Base-by-base conservation (phyloP, 1,139 yeast genomes). In the Citeromyces siamensis region DNA sequence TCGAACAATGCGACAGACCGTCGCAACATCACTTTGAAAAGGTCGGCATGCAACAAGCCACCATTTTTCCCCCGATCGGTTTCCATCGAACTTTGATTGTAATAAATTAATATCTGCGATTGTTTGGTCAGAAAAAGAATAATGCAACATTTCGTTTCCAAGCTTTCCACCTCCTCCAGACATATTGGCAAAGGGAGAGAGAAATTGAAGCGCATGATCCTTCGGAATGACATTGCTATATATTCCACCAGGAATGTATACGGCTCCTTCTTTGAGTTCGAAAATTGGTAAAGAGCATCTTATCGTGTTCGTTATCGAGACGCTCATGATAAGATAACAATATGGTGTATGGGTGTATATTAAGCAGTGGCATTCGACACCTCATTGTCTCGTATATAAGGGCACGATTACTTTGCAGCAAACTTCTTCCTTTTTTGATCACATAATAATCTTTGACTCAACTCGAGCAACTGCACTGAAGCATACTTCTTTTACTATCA, bases 401-500 rank as follows among this genome's bases (percentile, higher is more conserved):
- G n/a, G n/a, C n/a, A n/a, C n/a, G n/a, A n/a, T n/a, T n/a, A n/a
- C n/a, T n/a, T n/a, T n/a, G n/a, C n/a, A n/a, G n/a, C n/a, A n/a
- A n/a, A n/a, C n/a, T n/a, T n/a, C n/a, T n/a, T n/a, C n/a, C n/a
- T n/a, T n/a, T n/a, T n/a, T n/a, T n/a, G n/a, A n/a, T n/a, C n/a
- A n/a, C n/a, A n/a, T n/a, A n/a, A n/a, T n/a, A n/a, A n/a, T 14
- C 28, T 23, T 8, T 23, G 6, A 5, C 7, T 57, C 54, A 75
- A 56, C 80, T 73, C 3, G 82, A 70, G 46, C 86, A 77, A 38
- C 79, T 68, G 47, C 82, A 75, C 48, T 75, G 81, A 37, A 66
- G 56, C 84, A 78, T 76, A 13, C 70, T 57, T 5, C 60, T 64
- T 3, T 63, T 68, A 10, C 68, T 68, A 12, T 55, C 58, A 28